These are phyloP conservation scores for Pichia sp. DNA, from an alignment of 1,139 yeast species.

Conservation along the genomic window DNA sequence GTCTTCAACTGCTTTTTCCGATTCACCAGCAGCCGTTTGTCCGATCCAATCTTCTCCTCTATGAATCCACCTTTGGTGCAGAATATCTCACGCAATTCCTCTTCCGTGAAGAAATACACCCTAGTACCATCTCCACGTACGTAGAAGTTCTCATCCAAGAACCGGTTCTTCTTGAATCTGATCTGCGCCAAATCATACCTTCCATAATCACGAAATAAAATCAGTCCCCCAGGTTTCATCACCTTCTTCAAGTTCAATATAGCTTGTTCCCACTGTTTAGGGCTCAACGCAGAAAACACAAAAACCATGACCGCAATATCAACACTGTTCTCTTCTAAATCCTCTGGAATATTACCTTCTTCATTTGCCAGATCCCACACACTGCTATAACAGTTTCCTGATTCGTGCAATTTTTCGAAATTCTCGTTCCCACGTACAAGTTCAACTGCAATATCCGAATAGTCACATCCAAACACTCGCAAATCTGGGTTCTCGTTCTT, in stretches of 20 bases:
- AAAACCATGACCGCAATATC: conserved; percentile 92
- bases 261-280: conserved; percentile 86
- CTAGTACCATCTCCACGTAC: conserved; percentile 98
- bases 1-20: conserved; percentile 88
- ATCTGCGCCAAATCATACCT: conserved; percentile 95
- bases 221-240: conserved; percentile 88
- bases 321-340: conserved; percentile 73
- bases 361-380: conserved; percentile 95
- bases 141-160: conserved; percentile 87
- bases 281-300: conserved; percentile 88
- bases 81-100: conserved; percentile 76
- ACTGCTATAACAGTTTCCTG: conserved; percentile 59
- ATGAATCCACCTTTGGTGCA: conserved; percentile 47
- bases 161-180: conserved; percentile 82
- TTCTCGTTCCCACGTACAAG: conserved; percentile 62
- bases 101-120: conserved; percentile 94
- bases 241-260: conserved; percentile 62
- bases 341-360: conserved; percentile 73
- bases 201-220: conserved; percentile 90
- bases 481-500: conserved; percentile 79
- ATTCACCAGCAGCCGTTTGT: conserved; percentile 84
- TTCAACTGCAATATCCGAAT: conserved; percentile 85
- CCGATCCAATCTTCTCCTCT: conserved; percentile 79
- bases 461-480: conserved; percentile 81
- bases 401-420: conserved; percentile 39